Conservation (phyloP, 164 flowering plant species). For the Stephania japonica region DNA sequence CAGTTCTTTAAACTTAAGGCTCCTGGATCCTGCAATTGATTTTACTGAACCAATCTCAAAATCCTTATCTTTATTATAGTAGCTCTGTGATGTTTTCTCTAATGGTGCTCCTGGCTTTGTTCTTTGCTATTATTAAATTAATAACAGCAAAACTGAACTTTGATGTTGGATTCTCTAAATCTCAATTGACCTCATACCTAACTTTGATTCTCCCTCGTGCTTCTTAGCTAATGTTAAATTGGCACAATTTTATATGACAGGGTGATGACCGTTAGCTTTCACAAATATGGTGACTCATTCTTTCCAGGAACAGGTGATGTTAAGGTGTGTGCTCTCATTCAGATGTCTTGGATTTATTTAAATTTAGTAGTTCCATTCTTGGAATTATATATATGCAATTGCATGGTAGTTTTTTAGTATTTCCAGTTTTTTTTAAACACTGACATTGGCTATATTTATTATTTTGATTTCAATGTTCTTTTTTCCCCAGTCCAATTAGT, state of each 20-base stretch:
- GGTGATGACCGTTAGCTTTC: constrained; percentile 99
- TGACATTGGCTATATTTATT: too few relatives aligned
- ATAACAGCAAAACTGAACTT: neutral
- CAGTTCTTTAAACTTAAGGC: neutral
- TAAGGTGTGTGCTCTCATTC: constrained; percentile 49
- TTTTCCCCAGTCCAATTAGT: neutral
- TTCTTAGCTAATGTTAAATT: neutral
- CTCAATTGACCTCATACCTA: too few relatives aligned
- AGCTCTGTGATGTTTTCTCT: neutral
- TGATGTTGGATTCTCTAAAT: neutral
- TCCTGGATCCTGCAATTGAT: neutral
- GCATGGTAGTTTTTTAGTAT: neutral
- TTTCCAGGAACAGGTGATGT: constrained; percentile 99
- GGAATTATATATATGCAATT: neutral
- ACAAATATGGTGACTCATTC: constrained; percentile 88
- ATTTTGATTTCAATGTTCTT: neutral
- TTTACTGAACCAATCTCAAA: neutral
- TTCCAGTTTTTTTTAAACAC: neutral
- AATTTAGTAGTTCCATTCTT: neutral
- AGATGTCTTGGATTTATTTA: neutral
- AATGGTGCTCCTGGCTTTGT: too few relatives aligned
- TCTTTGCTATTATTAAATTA: neutral
- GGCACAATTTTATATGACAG: constrained; percentile 36
- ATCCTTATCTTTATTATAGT: neutral
- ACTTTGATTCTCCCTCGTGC: neutral